These are phyloP conservation scores for Lentinula lateritia DNA, from an alignment of 768 basidiomycete species.

Conservation along the genomic window DNA sequence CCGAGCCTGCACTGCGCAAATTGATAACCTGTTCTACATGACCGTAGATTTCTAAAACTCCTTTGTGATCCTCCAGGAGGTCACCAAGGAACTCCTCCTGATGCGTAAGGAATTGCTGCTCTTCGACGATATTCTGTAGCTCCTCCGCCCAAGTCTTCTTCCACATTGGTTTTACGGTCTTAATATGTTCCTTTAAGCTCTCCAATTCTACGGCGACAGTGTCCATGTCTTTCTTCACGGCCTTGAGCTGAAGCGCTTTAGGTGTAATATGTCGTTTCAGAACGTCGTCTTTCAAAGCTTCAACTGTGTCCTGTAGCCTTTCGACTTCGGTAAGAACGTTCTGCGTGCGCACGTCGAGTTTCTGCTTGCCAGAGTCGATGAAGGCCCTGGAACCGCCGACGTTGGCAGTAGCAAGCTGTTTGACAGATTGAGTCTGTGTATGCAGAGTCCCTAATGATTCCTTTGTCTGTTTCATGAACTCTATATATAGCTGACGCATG, in stretches of 20 bases:
- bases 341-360: constrained; percentile 85
- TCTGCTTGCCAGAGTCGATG: constrained; percentile 87
- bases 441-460: constrained; percentile 74
- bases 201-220: constrained; percentile 63
- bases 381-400: constrained; percentile 85
- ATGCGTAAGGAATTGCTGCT: constrained; percentile 90
- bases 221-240: constrained; percentile 67
- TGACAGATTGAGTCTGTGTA: constrained; percentile 80
- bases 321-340: constrained; percentile 90
- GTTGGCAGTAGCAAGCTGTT: constrained; percentile 75
- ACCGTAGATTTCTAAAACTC: constrained; percentile 79
- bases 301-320: constrained; percentile 87
- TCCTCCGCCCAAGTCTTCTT: constrained; percentile 99
- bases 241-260: constrained; percentile 63
- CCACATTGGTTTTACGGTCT: constrained; percentile 93
- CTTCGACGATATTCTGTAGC: constrained; percentile 92
- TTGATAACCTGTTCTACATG: constrained; percentile 89
- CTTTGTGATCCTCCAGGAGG: constrained; percentile 87
- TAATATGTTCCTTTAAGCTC: constrained; percentile 78
- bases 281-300: constrained; percentile 87
- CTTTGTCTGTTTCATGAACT: constrained; percentile 91
- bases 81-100: constrained; percentile 90
- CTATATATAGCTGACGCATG: constrained; percentile 91
- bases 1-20: constrained; percentile 44
- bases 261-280: constrained; percentile 84